Evolutionary conservation across 1,284 basidiomycete species (phyloP), one percentile per base, ranked within the genome.

Genomic region (Sparassis latifolia): DNA sequence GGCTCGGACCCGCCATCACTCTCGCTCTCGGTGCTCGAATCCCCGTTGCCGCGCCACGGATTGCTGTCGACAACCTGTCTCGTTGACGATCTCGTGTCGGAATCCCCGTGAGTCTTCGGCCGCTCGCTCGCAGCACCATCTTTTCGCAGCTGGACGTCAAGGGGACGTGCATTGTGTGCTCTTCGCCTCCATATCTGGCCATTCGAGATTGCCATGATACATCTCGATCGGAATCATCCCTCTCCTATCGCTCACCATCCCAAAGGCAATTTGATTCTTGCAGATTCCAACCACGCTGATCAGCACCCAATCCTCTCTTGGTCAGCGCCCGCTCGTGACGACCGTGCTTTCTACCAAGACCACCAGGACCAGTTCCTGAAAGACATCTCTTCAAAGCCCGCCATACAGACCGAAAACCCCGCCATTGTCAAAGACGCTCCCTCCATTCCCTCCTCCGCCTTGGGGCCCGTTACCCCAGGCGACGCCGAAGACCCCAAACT

Each of bases 221-320:
- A 79, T 73, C 73, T 80, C 71, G 79, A 81, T 79, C 78, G 71
- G 60, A 78, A 70, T 66, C 71, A 72, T 64, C 60, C 57, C 52
- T 58, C 69, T 57, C 57, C 67, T 53, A 69, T 71, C 55, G 66
- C 72, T 61, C 68, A 68, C 57, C 63, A 67, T 57, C 58, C 68
- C 57, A 72, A 73, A 58, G 65, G 74, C 57, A 71, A 74, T 68
- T 66, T 76, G 62, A 74, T 76, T 62, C 71, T 73, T 57, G 60
- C 70, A 63, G 67, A 65, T 62, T 65, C 66, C 58, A 64, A 64
- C 53, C 68, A 59, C 48, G 48, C 59, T 61, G 58, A 66, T 66
- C 60, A 72, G 62, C 67, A 66, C 66, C 61, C 65, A 59, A 58
- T 68, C 55, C 58, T 74, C 58, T 62, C 69, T 61, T 78, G 74